Evolutionary conservation across 805 yeast genomes (phyloP).

Genomic region (Ogataea sp.): DNA sequence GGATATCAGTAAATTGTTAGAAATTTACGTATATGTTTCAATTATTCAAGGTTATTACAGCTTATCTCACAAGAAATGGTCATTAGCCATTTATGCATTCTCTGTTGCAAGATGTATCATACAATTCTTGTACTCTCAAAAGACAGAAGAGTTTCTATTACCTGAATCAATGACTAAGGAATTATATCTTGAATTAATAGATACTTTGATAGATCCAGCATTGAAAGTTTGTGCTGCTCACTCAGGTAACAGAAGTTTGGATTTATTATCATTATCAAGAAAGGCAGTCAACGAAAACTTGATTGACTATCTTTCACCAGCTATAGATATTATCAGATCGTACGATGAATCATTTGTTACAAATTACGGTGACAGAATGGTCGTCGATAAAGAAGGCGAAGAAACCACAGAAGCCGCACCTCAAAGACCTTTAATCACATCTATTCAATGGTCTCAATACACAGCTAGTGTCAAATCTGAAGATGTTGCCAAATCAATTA

Average conservation of each 20-base stretch:
- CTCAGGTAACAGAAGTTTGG: slow-evolving; percentile 26
- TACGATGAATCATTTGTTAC: slow-evolving; percentile 31
- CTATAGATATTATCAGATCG: slow-evolving; percentile 27
- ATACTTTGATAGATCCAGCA: slow-evolving; percentile 57
- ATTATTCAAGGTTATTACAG: slow-evolving; percentile 31
- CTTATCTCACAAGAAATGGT: slow-evolving; percentile 50
- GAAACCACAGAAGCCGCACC: slow-evolving; percentile 10
- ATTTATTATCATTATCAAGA: slow-evolving; percentile 42
- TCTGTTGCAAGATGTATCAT: slow-evolving; percentile 57
- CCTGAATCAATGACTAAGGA: slow-evolving; percentile 21
- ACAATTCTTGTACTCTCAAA: slow-evolving; percentile 43
- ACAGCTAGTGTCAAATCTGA: slow-evolving; percentile 60
- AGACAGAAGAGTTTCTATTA: slow-evolving; percentile 9
- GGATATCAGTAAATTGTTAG: slow-evolving; percentile 25
- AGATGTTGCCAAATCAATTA: slow-evolving; percentile 57
- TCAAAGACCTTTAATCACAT: slow-evolving; percentile 15
- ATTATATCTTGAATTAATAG: slow-evolving; percentile 47
- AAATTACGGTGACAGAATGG: slow-evolving; percentile 6
- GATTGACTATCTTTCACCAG: slow-evolving; percentile 27
- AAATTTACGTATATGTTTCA: slow-evolving; percentile 27
- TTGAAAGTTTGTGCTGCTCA: slow-evolving; percentile 32
- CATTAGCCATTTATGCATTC: slow-evolving; percentile 38
- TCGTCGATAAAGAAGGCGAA: background rate
- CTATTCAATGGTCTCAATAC: slow-evolving; percentile 43
- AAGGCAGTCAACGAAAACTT: slow-evolving; percentile 27